Conservation (phyloP, 176 grass and related monocot species). For the maize (Zea mays) region Zm-B73-REFERENCE-NAM-5.0 NC_050097.1:107879001-107879500, state of each 20-base stretch:
- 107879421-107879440: not conserved
- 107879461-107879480: not conserved
- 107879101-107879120: not conserved
- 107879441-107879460: not conserved
- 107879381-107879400: not conserved
- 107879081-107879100: no score
- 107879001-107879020: not conserved
- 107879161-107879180: not conserved
- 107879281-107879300: not conserved
- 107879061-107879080: not conserved
- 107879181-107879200: slow-evolving; percentile 12
- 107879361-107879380: not conserved
- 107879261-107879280: not conserved
- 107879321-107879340: no score
- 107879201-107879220: not conserved
- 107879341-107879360: not conserved
- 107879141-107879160: not conserved
- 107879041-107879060: not conserved
- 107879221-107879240: not conserved
- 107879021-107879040: not conserved
- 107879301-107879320: slow-evolving; percentile 4
- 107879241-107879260: not conserved
- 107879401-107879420: not conserved
- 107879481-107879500: not conserved
- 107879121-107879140: not conserved